Conservation (phyloP, 257 asterid genomes). For the Sherardia arvensis region DNA sequence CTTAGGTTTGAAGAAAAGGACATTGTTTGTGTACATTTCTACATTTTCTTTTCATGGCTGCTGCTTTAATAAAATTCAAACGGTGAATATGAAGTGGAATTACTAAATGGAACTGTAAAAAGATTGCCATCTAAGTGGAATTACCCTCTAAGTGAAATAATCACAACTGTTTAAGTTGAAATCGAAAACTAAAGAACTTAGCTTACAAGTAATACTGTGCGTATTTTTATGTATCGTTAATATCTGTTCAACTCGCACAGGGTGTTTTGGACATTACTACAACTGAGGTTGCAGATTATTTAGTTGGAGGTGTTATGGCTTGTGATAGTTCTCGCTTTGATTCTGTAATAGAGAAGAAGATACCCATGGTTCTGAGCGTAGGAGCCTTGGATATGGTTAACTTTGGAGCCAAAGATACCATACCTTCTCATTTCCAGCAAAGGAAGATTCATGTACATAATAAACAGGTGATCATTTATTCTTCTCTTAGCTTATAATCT, state of each 20-base stretch:
- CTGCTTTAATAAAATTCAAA: neutral
- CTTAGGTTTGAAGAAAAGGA: neutral
- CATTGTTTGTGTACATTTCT: neutral
- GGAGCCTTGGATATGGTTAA: conserved; percentile 99
- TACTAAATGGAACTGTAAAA: neutral
- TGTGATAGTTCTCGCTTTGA: conserved; percentile 82
- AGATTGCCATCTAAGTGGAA: neutral
- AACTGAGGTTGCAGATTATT: conserved; percentile 85
- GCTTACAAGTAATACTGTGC: neutral
- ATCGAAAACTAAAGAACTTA: neutral
- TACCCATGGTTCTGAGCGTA: conserved; percentile 77
- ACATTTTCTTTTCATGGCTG: neutral
- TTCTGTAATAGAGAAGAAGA: conserved; percentile 65
- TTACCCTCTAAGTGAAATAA: neutral
- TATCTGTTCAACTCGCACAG: conserved; percentile 21
- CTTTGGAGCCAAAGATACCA: conserved; percentile 68
- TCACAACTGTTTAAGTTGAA: neutral
- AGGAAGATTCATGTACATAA: conserved; percentile 70
- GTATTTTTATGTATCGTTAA: neutral
- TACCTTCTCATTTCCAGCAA: conserved; percentile 60
- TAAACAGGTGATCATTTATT: conserved; percentile 50
- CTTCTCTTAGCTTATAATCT: neutral
- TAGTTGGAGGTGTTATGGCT: conserved; percentile 95
- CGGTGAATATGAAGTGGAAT: too few relatives aligned
- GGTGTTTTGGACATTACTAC: conserved; percentile 95